Evolutionary conservation across 371 early-diverging fungal genomes (phyloP).

Genomic region (Circinella umbellata): DNA sequence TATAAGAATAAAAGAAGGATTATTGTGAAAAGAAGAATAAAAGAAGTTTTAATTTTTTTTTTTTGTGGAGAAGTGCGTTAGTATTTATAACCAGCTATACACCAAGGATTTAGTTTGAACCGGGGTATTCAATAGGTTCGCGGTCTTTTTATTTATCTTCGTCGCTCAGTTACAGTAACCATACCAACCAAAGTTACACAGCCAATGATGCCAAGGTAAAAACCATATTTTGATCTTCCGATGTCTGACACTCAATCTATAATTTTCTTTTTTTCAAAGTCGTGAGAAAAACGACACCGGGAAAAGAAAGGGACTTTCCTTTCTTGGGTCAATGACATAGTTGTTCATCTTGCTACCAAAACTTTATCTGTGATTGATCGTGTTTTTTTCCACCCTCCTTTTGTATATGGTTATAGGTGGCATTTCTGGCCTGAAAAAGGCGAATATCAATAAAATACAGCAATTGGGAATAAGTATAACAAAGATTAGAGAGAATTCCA

Average conservation of each 20-base stretch:
- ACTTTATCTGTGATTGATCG: conserved; percentile 2
- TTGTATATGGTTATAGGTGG: too few relatives aligned
- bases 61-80: conserved; percentile 8
- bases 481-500: too few relatives aligned
- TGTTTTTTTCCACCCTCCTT: not conserved
- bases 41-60: not conserved
- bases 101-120: not conserved
- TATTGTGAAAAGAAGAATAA: not conserved
- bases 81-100: conserved; percentile 8
- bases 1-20: not conserved
- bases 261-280: not conserved
- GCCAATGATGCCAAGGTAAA: conserved; percentile 3
- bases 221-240: conserved; percentile 3
- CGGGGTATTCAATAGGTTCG: not conserved
- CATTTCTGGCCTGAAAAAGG: too few relatives aligned
- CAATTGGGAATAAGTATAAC: too few relatives aligned
- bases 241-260: conserved; percentile 7
- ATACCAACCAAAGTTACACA: not conserved
- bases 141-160: conserved; percentile 5
- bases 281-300: conserved; percentile 12
- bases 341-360: conserved; percentile 4
- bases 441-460: too few relatives aligned
- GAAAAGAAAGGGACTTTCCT: conserved; percentile 11
- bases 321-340: conserved; percentile 5
- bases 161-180: not conserved